Base-by-base conservation (phyloP, 108 stramenopile genomes). In the Parietichytrium sp. region DNA sequence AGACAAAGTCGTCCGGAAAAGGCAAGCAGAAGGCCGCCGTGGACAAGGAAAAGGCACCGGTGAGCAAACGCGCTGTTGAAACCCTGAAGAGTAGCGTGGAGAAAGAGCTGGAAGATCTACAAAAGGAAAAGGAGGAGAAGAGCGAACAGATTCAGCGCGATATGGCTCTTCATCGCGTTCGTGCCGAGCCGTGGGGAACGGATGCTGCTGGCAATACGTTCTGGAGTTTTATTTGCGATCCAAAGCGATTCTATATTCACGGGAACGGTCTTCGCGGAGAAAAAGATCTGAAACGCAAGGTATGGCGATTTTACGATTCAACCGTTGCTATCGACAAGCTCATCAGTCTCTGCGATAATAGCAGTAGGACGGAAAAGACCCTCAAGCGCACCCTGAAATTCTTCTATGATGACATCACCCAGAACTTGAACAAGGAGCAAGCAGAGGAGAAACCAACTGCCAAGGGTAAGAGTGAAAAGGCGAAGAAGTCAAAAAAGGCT, bases 161-260 rank as follows among this genome's bases (percentile, higher is more conserved):
- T 8, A 31, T 23, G 15, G 61, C 61, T 15, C 36, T 45, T 8
- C 45, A 45, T 72, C 61, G 61, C 1, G 38, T 72, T 16, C 61
- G 61, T 7, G 61, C 61, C 42, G 61, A 72, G 33, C 16, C 61
- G 6, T 72, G 61, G 61, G 61, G 61, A 7, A 72, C 36, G 42
- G 61, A 72, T 27, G 25, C 20, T 25, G 45, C 36, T 33, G 61
- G 61, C 61, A 72, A 72, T 45, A 42, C 61, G 10, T 72, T 18
- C 42, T 72, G 61, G 61, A 72, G 38, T 10, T 72, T 72, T 3
- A 8, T 33, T 6, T 18, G 61, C 20, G 61, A 72, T 42, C 61
- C 61, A n/a, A 42, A 42, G 16, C 61, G 61, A 1, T 25, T 72
- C 10, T 72, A 42, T 33, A 72, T 72, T 25, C 20, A 72, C 20